These are phyloP conservation scores for Obelidium mucronatum DNA, from an alignment of 192 early-diverging fungal species.

Conservation along the genomic window DNA sequence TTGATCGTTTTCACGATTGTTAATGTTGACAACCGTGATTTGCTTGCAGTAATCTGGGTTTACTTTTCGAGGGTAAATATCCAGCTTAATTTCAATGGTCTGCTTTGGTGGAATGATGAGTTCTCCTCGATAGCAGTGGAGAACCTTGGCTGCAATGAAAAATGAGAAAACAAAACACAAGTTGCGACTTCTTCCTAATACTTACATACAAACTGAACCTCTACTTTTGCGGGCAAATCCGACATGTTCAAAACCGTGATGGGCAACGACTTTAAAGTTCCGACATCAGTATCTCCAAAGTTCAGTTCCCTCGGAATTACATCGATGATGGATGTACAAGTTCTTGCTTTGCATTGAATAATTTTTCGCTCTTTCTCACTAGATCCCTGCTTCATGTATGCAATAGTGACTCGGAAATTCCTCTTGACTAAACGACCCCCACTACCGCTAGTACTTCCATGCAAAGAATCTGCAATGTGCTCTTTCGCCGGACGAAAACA, in stretches of 20 bases:
- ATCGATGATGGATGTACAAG: conserved; percentile 92
- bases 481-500: conserved; percentile 80
- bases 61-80: conserved; percentile 97
- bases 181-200: not conserved
- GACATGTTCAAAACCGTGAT: conserved; percentile 86
- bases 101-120: conserved; percentile 81
- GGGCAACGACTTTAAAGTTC: conserved; percentile 85
- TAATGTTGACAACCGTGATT: conserved; percentile 89
- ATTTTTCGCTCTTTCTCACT: conserved; percentile 71
- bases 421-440: conserved; percentile 57
- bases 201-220: conserved; percentile 75
- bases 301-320: conserved; percentile 84
- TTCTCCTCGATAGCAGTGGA: conserved; percentile 77
- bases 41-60: conserved; percentile 97
- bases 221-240: conserved; percentile 82
- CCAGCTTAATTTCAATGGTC: conserved; percentile 81
- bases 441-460: conserved; percentile 38
- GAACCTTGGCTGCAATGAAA: conserved; percentile 76
- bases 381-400: conserved; percentile 48
- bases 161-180: not conserved
- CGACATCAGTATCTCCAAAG: conserved; percentile 97
- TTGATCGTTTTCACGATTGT: conserved; percentile 89
- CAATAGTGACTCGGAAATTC: conserved; percentile 48
- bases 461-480: conserved; percentile 1
- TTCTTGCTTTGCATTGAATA: conserved; percentile 88